These are phyloP conservation scores for Exobasidium rhododendri DNA, from an alignment of 1,284 basidiomycete species.

Conservation along the genomic window DNA sequence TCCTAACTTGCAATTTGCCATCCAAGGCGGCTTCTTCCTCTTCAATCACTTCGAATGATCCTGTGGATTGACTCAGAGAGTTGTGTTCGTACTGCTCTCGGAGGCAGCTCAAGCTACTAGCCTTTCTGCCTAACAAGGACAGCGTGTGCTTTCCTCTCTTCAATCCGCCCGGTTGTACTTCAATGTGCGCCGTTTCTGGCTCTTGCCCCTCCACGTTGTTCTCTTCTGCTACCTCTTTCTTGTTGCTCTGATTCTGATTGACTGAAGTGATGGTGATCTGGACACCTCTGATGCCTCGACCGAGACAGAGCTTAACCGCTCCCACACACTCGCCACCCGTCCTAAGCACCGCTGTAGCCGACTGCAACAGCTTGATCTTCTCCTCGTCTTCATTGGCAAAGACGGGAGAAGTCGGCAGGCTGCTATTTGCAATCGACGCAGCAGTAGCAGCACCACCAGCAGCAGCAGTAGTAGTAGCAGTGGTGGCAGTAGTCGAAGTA, in stretches of 20 bases:
- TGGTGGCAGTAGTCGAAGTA: constrained; percentile 71
- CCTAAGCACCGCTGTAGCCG: constrained; percentile 80
- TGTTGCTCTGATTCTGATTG: constrained; percentile 7
- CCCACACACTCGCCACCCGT: constrained; percentile 46
- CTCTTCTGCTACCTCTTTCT: constrained; percentile 10
- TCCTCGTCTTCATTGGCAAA: constrained; percentile 69
- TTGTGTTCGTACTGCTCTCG: constrained; percentile 46
- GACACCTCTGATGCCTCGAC: constrained; percentile 26
- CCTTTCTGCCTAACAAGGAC: constrained; percentile 58
- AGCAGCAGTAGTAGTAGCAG: constrained; percentile 64
- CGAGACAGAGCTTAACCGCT: constrained; percentile 41
- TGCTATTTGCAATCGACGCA: constrained; percentile 68
- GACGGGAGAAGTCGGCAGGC: constrained; percentile 65
- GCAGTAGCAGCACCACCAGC: constrained; percentile 63
- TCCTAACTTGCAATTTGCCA: neutral
- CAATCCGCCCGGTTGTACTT: constrained; percentile 1
- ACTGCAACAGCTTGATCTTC: constrained; percentile 68
- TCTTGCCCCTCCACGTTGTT: constrained; percentile 10
- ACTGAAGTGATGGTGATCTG: constrained; percentile 17
- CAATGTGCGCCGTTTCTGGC: constrained; percentile 13
- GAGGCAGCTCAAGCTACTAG: constrained; percentile 56
- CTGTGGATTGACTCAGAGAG: constrained; percentile 10
- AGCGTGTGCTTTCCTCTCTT: constrained; percentile 56
- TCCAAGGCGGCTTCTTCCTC: constrained; percentile 19
- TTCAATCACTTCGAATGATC: constrained; percentile 21